Evolutionary conservation across 2,329 filamentous ascomycete species (phyloP).

Genomic region (Diaporthe eres): DNA sequence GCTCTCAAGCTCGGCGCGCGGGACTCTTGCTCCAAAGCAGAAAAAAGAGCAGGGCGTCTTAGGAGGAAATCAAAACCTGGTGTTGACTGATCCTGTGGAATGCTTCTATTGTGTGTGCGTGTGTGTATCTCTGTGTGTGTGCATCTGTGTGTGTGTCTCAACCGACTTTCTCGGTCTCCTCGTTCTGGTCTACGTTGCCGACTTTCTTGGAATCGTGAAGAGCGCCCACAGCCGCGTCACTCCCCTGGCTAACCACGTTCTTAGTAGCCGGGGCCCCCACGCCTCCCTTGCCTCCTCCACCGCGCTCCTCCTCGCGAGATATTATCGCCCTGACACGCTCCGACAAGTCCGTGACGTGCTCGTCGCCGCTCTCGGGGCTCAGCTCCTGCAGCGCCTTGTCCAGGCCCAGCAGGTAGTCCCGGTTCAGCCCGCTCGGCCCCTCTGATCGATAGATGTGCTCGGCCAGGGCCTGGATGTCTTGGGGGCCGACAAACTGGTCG

Average conservation of each 20-base stretch:
- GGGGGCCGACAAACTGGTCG: slow-evolving; percentile 89
- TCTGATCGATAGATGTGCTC: slow-evolving; percentile 82
- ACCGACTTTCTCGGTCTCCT: slow-evolving; percentile 67
- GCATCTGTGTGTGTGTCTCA: background rate
- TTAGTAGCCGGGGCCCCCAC: slow-evolving; percentile 37
- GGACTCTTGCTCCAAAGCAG: slow-evolving; percentile 8
- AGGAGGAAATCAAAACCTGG: slow-evolving; percentile 38
- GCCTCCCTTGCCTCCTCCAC: slow-evolving; percentile 42
- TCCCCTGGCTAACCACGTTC: slow-evolving; percentile 1
- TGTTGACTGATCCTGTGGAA: slow-evolving; percentile 33
- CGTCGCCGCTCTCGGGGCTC: slow-evolving; percentile 82
- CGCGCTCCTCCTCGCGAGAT: slow-evolving; percentile 45
- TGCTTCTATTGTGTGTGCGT: slow-evolving; percentile 18
- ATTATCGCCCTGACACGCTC: slow-evolving; percentile 77
- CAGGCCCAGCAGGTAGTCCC: slow-evolving; percentile 87
- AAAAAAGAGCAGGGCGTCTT: slow-evolving; percentile 24
- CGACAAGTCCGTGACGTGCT: slow-evolving; percentile 87
- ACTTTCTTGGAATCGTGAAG: slow-evolving; percentile 58
- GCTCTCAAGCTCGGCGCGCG: slow-evolving; percentile 19
- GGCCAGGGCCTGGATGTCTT: slow-evolving; percentile 83
- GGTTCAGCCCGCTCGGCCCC: slow-evolving; percentile 91
- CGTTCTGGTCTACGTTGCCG: slow-evolving; percentile 69
- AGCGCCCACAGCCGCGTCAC: slow-evolving; percentile 36
- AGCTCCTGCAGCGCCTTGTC: slow-evolving; percentile 81
- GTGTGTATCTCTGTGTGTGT: slow-evolving; percentile 24